Percentiles rank a stretch among this genome's conserved stretches.
These are phyloP conservation scores for Eucalyptus curtisii DNA, from an alignment of 345 rosid genomes.

Conservation along the genomic window DNA sequence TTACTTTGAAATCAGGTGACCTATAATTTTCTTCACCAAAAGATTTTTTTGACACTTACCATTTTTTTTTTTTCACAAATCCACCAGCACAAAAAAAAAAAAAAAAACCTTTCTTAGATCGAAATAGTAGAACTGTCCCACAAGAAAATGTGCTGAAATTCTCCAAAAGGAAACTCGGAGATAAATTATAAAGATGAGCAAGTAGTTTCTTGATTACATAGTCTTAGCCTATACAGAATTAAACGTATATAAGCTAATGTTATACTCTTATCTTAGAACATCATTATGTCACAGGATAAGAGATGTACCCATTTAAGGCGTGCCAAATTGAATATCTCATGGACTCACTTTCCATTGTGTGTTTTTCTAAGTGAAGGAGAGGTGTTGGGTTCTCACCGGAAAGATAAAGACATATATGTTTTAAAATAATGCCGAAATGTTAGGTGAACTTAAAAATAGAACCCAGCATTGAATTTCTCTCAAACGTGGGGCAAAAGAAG, in stretches of 20 bases:
- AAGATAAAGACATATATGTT: neutral
- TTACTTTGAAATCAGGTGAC: neutral
- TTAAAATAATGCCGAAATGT: neutral
- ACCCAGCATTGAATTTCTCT: neutral
- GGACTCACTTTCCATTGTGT: neutral
- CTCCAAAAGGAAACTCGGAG: neutral
- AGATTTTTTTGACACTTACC: neutral
- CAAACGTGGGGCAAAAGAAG: neutral
- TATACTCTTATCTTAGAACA: neutral
- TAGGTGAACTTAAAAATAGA: neutral
- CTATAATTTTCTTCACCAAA: neutral
- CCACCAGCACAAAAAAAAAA: neutral
- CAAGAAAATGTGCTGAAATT: neutral
- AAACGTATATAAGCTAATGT: neutral
- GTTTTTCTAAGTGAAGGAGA: neutral
- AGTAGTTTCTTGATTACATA: neutral
- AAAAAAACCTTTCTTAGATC: neutral
- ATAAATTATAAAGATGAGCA: neutral
- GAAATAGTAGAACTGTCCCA: neutral
- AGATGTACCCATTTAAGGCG: neutral
- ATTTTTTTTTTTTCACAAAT: neutral
- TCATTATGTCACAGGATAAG: neutral
- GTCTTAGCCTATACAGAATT: neutral
- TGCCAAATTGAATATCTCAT: neutral
- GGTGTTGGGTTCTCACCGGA: neutral